Evolutionary conservation across 805 yeast species (phyloP), one percentile per base, ranked within the genome.

Genomic region (Zygotorulaspora danielsina): DNA sequence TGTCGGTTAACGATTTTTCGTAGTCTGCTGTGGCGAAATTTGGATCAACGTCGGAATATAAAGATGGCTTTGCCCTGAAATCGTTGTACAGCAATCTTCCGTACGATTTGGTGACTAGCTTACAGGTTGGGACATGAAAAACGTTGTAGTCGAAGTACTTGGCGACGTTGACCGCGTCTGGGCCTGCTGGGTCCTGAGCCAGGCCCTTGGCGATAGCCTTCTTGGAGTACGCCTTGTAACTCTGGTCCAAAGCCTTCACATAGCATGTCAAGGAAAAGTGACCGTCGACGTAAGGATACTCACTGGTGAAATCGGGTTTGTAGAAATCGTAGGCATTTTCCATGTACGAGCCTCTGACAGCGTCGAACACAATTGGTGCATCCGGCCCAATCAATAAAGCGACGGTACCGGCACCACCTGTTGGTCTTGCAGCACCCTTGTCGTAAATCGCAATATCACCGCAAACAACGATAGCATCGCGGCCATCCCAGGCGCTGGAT

Each of bases 401-500:
- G 45, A 90, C 94, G 34, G 94, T 75, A 63, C 98, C 98, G 39
- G 95, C 97, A 72, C 98, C 98, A 66, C 98, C 98, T 38, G 98
- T 93, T 61, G 98, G 98, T 75, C 98, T 83, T 41, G 98, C 98
- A 26, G 95, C 83, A 64, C 98, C 98, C 70, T 89, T 78, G 57
- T 89, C 88, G 69, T 93, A 93, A 53, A 93, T 81, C 60, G 98
- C 98, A 65, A 93, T 93, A 68, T 93, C 98, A 67, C 97, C 97
- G 62, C 93, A 81, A 16, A 90, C 96, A 41, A 90, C 98, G 57
- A 93, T 78, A 41, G 97, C 97, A 59, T 90, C 88, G 66, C 97
- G 80, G 49, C 98, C 98, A 61, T 93, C 98, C 98, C 98, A 93
- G 31, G 90, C 75, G 19, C 86, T 78, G 21, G 96, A 86, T 70